Conservation (phyloP, 805 yeast species). For the Barnettozyma sp. region DNA sequence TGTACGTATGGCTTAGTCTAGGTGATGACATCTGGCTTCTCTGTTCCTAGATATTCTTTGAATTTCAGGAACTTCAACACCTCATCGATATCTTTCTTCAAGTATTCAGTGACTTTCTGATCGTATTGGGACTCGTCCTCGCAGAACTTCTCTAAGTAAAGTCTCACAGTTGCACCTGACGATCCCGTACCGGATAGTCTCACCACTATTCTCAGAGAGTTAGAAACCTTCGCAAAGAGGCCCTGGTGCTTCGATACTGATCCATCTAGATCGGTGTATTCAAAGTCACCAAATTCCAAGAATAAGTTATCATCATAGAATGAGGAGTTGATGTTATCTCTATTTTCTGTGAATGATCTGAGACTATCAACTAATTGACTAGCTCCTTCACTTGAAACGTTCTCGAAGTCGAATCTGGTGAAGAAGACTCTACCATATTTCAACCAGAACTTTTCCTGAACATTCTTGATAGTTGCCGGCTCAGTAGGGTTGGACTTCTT, state of each 20-base stretch:
- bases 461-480: conserved; percentile 63
- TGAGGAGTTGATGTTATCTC: conserved; percentile 40
- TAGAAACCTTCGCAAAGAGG: conserved; percentile 68
- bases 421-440: conserved; percentile 96
- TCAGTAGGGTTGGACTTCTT: conserved; percentile 48
- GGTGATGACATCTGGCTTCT: conserved; percentile 85
- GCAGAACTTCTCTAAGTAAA: conserved; percentile 82
- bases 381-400: conserved; percentile 73
- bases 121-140: conserved; percentile 44
- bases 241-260: conserved; percentile 87
- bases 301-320: conserved; percentile 47
- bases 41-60: conserved; percentile 68
- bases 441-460: conserved; percentile 82
- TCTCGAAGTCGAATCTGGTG: conserved; percentile 91
- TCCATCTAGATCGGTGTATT: conserved; percentile 92
- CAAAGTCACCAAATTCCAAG: conserved; percentile 76
- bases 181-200: conserved; percentile 97
- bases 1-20: no score
- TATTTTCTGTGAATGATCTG: conserved; percentile 31
- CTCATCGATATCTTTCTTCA: conserved; percentile 51
- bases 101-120: conserved; percentile 57
- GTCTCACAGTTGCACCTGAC: conserved; percentile 92
- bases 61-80: conserved; percentile 67
- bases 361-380: conserved; percentile 53
- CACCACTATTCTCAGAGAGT: conserved; percentile 80